Evolutionary conservation across 176 grass and related monocot species (phyloP).

Genomic region (Tillandsia leiboldiana): DNA sequence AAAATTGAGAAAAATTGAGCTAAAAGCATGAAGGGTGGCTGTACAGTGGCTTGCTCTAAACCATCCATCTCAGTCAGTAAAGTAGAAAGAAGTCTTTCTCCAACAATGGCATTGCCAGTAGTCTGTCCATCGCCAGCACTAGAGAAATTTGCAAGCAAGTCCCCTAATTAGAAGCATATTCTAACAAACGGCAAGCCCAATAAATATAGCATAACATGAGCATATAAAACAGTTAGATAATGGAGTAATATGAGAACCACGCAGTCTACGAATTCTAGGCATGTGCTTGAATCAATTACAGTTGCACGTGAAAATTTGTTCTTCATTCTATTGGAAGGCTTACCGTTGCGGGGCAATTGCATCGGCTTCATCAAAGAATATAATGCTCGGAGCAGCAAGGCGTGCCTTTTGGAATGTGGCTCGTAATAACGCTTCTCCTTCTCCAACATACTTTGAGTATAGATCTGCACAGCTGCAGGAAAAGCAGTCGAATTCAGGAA

Average conservation of each 20-base stretch:
- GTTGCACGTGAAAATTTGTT: too few species aligned
- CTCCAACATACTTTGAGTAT: constrained; percentile 95
- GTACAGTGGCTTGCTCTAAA: constrained; percentile 60
- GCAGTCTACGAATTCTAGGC: too few species aligned
- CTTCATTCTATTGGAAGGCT: neutral
- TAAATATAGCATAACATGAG: neutral
- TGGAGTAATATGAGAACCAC: too few species aligned
- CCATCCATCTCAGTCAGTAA: constrained; percentile 97
- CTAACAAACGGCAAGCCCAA: neutral
- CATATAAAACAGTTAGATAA: neutral
- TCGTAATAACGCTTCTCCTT: constrained; percentile 75
- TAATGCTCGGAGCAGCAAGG: constrained; percentile 72
- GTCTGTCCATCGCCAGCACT: constrained; percentile 36
- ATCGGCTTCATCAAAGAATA: constrained; percentile 86
- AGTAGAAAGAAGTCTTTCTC: constrained; percentile 79
- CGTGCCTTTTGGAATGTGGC: constrained; percentile 82
- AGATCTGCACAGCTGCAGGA: constrained; percentile 60
- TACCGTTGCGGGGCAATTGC: constrained; percentile 83
- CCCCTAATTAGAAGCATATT: neutral
- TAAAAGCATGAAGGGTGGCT: constrained; percentile 1
- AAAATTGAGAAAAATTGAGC: constrained; percentile 4
- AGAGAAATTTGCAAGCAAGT: constrained; percentile 30
- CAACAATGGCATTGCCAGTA: constrained; percentile 48
- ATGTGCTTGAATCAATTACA: too few species aligned
- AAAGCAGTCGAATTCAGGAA: neutral